A percentile compares a stretch with the other conserved stretches of the same genome.
These are phyloP conservation scores for Austropuccinia psidii DNA, from an alignment of 1,284 basidiomycete species.

Conservation along the genomic window DNA sequence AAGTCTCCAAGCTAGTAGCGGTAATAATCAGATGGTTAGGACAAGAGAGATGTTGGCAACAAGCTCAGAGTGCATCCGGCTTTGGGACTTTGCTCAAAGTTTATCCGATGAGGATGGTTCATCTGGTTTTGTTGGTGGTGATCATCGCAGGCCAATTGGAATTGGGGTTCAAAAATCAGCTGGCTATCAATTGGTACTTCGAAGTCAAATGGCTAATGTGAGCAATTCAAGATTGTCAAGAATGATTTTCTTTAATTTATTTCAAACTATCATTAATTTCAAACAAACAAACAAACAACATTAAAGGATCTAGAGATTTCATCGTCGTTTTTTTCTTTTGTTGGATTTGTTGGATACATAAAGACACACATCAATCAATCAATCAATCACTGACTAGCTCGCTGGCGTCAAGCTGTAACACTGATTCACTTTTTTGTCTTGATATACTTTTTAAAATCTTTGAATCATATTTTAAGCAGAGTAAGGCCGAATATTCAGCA, in stretches of 20 bases:
- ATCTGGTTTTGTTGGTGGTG: constrained; percentile 2
- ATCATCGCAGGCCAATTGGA: constrained; percentile 9
- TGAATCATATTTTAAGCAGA: constrained; percentile 50
- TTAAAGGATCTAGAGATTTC: too few relatives aligned
- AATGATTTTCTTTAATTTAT: too few relatives aligned
- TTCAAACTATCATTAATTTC: background rate
- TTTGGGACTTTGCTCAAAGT: constrained; percentile 31
- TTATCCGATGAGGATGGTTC: constrained; percentile 16
- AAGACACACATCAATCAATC: too few relatives aligned
- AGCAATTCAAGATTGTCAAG: background rate
- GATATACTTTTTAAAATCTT: background rate
- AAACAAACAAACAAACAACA: too few relatives aligned
- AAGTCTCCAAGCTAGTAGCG: constrained; percentile 24
- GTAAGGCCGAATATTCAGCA: constrained; percentile 74
- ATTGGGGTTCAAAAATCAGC: constrained; percentile 6
- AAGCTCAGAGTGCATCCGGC: constrained; percentile 28
- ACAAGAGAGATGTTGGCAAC: constrained; percentile 33
- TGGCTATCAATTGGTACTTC: constrained; percentile 26
- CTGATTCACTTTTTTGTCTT: background rate
- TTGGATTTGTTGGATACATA: too few relatives aligned
- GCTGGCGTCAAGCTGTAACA: background rate
- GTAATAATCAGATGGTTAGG: background rate
- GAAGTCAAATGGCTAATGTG: constrained; percentile 35
- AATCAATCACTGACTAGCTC: background rate
- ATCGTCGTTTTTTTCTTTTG: too few relatives aligned